These are phyloP conservation scores for Trifolium pratense DNA, from an alignment of 306 rosid genomes.

Conservation along the genomic window DNA sequence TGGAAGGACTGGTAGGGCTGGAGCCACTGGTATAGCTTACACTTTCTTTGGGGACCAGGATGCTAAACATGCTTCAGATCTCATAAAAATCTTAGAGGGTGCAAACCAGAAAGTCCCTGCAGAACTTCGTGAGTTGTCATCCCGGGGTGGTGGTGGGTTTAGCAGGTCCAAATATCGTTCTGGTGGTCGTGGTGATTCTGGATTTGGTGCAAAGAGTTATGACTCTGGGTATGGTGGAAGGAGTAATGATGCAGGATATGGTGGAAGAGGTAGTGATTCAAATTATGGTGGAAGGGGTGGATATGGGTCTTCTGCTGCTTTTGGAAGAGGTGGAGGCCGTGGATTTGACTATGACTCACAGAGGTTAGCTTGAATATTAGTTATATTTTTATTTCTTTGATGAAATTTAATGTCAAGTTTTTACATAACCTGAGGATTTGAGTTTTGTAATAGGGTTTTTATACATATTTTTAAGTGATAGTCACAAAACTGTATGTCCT, in stretches of 20 bases:
- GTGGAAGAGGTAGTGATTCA: constrained; percentile 59
- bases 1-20: constrained; percentile 99
- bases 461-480: constrained; percentile 21
- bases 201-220: background rate
- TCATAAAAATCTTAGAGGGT: constrained; percentile 94
- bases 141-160: constrained; percentile 95
- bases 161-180: constrained; percentile 78
- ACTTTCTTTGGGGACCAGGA: constrained; percentile 97
- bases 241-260: constrained; percentile 46
- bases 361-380: constrained; percentile 53
- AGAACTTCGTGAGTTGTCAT: constrained; percentile 81
- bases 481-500: constrained; percentile 8
- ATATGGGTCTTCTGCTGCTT: constrained; percentile 53
- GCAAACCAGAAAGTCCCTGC: constrained; percentile 90
- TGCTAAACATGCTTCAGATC: constrained; percentile 89
- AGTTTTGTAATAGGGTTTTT: background rate
- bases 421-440: background rate
- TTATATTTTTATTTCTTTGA: background rate
- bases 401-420: background rate
- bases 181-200: constrained; percentile 72
- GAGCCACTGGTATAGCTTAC: constrained; percentile 92
- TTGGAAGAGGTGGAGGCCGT: constrained; percentile 68
- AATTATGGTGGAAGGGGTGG: constrained; percentile 67
- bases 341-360: constrained; percentile 62
- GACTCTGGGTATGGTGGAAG: constrained; percentile 70